Percentiles rank a stretch among this genome's conserved stretches.
These are phyloP conservation scores for Pseudonitzschia pungens DNA, from an alignment of 108 stramenopile genomes.

Conservation along the genomic window DNA sequence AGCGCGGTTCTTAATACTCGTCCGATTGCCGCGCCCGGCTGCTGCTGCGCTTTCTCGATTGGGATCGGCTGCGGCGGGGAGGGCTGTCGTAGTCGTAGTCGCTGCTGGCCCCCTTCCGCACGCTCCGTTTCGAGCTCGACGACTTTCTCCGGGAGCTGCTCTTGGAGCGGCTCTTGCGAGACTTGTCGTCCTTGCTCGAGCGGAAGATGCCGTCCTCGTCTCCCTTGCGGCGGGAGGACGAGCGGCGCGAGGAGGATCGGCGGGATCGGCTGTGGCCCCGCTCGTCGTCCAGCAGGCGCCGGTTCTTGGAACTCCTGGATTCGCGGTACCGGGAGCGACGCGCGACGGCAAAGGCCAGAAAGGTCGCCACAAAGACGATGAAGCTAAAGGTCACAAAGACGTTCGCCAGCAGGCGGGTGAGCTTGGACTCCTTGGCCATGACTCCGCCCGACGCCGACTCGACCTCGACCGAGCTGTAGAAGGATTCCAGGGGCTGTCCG, in stretches of 20 bases:
- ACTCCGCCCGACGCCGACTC: conserved; percentile 1
- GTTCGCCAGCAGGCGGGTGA: conserved; percentile 72
- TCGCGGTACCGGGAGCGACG: conserved; percentile 73
- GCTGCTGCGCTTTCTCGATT: conserved; percentile 28
- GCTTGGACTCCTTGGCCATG: conserved; percentile 35
- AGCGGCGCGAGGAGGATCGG: conserved; percentile 37
- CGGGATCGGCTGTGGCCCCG: conserved; percentile 31
- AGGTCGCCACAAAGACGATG: conserved; percentile 81
- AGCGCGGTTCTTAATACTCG: not conserved
- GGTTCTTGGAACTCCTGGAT: conserved; percentile 43
- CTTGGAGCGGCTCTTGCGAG: conserved; percentile 39
- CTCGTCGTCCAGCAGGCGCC: conserved; percentile 69
- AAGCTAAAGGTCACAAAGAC: conserved; percentile 67
- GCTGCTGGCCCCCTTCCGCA: not conserved
- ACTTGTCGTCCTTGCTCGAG: conserved; percentile 16
- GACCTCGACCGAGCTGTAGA: conserved; percentile 31
- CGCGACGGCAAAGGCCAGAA: conserved; percentile 85
- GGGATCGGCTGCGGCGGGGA: conserved; percentile 14
- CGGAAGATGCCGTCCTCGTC: conserved; percentile 42
- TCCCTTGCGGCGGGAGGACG: conserved; percentile 23
- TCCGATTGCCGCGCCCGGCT: conserved; percentile 25
- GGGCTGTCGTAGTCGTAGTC: conserved; percentile 25
- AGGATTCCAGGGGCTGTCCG: conserved; percentile 42
- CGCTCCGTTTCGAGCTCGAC: conserved; percentile 22
- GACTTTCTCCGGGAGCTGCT: conserved; percentile 24